phyloP scores from a whole-genome alignment of 257 asterid genomes.

The Salvia rosmarinus region DNA sequence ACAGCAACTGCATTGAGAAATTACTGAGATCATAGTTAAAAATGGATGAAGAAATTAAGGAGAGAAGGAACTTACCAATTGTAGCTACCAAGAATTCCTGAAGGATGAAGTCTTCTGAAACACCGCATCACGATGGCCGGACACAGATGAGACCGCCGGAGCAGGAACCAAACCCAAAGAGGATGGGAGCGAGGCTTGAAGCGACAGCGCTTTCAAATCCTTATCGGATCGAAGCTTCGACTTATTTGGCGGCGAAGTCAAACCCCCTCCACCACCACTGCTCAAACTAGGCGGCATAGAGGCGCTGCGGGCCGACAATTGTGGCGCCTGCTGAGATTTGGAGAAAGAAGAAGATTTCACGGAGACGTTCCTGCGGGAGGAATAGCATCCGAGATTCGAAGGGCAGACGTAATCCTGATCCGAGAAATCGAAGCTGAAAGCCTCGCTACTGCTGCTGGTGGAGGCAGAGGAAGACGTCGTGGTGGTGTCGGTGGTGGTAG shows the following conservation, averaged over 20 bases:
- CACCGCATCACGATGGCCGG: constrained; percentile 37
- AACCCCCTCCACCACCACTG: constrained; percentile 34
- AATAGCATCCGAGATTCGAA: constrained; percentile 83
- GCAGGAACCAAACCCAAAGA: constrained; percentile 48
- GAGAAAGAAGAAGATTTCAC: constrained; percentile 57
- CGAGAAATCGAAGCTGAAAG: constrained; percentile 57
- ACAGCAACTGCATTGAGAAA: background rate
- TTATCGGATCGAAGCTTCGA: constrained; percentile 62
- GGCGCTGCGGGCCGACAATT: constrained; percentile 46
- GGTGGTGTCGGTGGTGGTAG: constrained; percentile 14
- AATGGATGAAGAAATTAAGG: background rate
- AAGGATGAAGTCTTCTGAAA: constrained; percentile 36
- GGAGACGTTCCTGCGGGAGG: constrained; percentile 68
- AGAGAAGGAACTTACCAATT: constrained; percentile 49
- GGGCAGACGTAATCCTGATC: constrained; percentile 95
- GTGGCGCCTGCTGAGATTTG: constrained; percentile 47
- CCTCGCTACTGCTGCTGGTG: constrained; percentile 39
- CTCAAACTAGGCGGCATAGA: constrained; percentile 53
- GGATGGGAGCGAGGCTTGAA: constrained; percentile 51
- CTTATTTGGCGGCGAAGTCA: constrained; percentile 46
- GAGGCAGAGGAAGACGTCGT: constrained; percentile 34
- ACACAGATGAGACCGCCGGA: constrained; percentile 33
- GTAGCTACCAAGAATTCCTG: constrained; percentile 47
- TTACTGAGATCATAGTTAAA: background rate
- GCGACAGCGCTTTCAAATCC: constrained; percentile 62